Base-by-base conservation (phyloP, 352 stramenopile genomes). In the Pythium biforme region DNA sequence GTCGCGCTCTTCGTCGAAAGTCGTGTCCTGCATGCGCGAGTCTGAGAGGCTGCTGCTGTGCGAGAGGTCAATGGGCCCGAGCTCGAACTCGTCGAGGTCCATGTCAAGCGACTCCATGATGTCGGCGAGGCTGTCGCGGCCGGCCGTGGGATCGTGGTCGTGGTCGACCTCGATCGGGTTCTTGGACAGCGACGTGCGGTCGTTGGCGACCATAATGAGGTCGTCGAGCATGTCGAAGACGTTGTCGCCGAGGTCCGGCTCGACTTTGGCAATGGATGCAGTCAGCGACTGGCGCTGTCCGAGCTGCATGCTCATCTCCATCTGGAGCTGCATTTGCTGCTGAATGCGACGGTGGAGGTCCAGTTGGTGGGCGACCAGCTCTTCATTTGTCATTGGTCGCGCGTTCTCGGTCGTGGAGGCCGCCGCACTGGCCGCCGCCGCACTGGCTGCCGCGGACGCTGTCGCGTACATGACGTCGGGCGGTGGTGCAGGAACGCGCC, bases 141-240 rank as follows among this genome's bases (percentile, higher is more conserved):
- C 68, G 27, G 65, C 70, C 50, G 63, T 77, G 17, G 55, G 69
- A 54, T 68, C 66, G 55, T 71, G 64, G 54, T 66, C 65, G 49
- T 74, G 55, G 46, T 68, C 73, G 23, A 81, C 64, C 10, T 76
- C 62, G 54, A 82, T 71, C 29, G 63, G 48, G 39, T 70, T 68
- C 54, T 89, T 89, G 25, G 79, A 90, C 19, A 92, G 57, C n/a
- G 76, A 88, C 29, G 67, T 72, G 55, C 83, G 77, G 59, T 90
- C 81, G 6, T 80, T 65, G 8, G 79, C 74, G 63, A 94, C 89
- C 79, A 90, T 89, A 64, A 94, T 91, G 59, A 94, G 76, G 56
- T 94, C 84, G 72, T 94, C 84, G 34, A 94, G 72, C 84, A 94
- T 94, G 66, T 94, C 84, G 62, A 94, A 94, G 29, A 94, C 80